Percentiles rank a stretch among this genome's conserved stretches.
Evolutionary conservation across 208 protist genomes (phyloP).

Genomic region (Zelonia costaricensis): DNA sequence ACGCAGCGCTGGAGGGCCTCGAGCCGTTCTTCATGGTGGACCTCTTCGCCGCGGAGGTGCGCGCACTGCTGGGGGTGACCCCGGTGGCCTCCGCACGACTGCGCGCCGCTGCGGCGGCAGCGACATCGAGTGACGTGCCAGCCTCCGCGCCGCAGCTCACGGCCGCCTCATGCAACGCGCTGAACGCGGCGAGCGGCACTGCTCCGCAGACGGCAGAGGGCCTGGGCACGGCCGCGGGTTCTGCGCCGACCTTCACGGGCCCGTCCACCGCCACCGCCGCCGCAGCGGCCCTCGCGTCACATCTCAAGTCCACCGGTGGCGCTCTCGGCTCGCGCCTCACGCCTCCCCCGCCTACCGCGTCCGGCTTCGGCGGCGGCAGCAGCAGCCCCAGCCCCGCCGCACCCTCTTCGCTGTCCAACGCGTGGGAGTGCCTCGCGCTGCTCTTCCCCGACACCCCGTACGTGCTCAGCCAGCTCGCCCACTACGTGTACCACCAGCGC

Average conservation of each 20-base stretch:
- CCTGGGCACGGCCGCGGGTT: no score
- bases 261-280: background rate
- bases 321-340: no score
- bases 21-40: constrained; percentile 66
- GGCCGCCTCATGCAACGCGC: background rate
- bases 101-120: constrained; percentile 11
- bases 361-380: background rate
- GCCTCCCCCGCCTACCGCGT: background rate
- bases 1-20: constrained; percentile 28
- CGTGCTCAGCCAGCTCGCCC: constrained; percentile 81
- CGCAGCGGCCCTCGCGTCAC: no score
- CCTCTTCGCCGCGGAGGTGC: constrained; percentile 66
- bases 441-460: constrained; percentile 74
- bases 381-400: constrained; percentile 1
- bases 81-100: constrained; percentile 37
- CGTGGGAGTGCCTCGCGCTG: constrained; percentile 62
- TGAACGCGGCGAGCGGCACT: constrained; percentile 1
- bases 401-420: constrained; percentile 27
- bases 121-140: background rate
- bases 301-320: no score
- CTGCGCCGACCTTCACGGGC: background rate
- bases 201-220: background rate
- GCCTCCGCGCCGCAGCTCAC: background rate
- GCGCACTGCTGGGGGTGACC: constrained; percentile 58
- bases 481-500: constrained; percentile 88